Base-by-base conservation (phyloP, 2,329 filamentous ascomycete genomes). In the Phyllosticta citriasiana region DNA sequence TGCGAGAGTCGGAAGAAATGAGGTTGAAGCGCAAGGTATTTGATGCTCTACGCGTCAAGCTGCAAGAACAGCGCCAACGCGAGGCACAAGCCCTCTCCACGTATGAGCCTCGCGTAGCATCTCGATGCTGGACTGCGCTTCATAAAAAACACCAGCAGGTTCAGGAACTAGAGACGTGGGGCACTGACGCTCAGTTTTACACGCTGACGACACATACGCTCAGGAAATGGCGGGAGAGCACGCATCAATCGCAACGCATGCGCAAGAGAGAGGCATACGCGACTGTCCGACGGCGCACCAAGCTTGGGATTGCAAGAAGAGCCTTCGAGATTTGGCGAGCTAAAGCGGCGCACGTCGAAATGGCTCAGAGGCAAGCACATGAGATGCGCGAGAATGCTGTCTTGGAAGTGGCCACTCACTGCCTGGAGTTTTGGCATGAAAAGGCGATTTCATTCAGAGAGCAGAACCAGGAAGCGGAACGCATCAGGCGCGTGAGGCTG, bases 201-300 rank as follows among this genome's bases (percentile, higher is more conserved):
- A 80, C 82, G 47, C 67, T 81, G n/a, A 73, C 77, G 52, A 83
- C 74, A 7, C 74, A 72, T 52, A 72, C 75, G 2, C 65, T 85
- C 57, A 82, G 79, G 64, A 68, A 70, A 14, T 85, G 82, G 83
- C 77, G 75, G 24, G 72, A 74, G 50, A 77, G 79, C 22, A 80
- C 79, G 1, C 69, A 77, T 52, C 73, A 82, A 60, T 76, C 79
- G 16, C 75, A 80, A 33, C 79, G 82, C 62, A 74, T 75, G 64
- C 78, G 81, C 24, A 77, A 82, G 30, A 78, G 82, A 57, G 79
- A 83, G 50, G 78, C 80, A 0, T 86, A 86, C 70, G 75, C 77
- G 2, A 77, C 77, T 24, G 70, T 84, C 33, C 75, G 84, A 63
- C 73, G 81, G 55, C 77, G 71, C 53, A 70, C 79, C 55, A 86